Evolutionary conservation across 2,329 filamentous ascomycete species (phyloP).

Genomic region (Anthostomella pinea): DNA sequence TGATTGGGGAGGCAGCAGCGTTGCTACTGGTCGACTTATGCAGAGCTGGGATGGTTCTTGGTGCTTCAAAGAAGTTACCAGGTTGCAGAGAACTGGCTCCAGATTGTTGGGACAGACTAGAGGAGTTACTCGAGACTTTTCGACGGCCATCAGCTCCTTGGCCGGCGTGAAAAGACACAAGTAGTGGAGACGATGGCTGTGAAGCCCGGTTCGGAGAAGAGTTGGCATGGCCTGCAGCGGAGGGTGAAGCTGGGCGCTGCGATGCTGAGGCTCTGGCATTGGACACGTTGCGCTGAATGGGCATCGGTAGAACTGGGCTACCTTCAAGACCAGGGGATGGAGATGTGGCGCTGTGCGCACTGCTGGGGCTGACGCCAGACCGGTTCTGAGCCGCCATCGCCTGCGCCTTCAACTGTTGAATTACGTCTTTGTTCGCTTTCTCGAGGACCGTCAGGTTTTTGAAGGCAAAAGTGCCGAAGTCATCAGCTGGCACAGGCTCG

Average conservation of each 20-base stretch:
- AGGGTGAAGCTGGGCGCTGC: conserved; percentile 83
- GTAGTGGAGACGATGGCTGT: conserved; percentile 78
- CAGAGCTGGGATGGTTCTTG: conserved; percentile 57
- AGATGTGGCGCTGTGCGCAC: conserved; percentile 45
- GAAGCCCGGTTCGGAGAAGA: conserved; percentile 84
- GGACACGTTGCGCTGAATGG: conserved; percentile 78
- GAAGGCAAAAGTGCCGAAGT: conserved; percentile 95
- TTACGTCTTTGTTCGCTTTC: conserved; percentile 98
- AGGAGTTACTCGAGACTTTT: conserved; percentile 89
- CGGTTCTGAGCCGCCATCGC: conserved; percentile 70
- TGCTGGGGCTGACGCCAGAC: conserved; percentile 43
- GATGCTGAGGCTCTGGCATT: conserved; percentile 65
- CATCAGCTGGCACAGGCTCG: conserved; percentile 83
- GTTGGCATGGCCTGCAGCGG: conserved; percentile 71
- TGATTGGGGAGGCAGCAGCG: conserved; percentile 54
- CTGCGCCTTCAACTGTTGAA: conserved; percentile 91
- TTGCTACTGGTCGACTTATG: conserved; percentile 60
- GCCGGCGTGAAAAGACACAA: conserved; percentile 92
- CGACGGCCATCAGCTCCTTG: conserved; percentile 74
- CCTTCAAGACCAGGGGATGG: conserved; percentile 74
- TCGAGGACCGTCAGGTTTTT: conserved; percentile 96
- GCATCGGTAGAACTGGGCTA: conserved; percentile 77
- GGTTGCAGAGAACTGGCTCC: conserved; percentile 64
- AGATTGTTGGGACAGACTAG: conserved; percentile 77
- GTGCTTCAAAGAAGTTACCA: conserved; percentile 68